Conservation (phyloP, 805 yeast species). For the Yueomyces sp. region DNA sequence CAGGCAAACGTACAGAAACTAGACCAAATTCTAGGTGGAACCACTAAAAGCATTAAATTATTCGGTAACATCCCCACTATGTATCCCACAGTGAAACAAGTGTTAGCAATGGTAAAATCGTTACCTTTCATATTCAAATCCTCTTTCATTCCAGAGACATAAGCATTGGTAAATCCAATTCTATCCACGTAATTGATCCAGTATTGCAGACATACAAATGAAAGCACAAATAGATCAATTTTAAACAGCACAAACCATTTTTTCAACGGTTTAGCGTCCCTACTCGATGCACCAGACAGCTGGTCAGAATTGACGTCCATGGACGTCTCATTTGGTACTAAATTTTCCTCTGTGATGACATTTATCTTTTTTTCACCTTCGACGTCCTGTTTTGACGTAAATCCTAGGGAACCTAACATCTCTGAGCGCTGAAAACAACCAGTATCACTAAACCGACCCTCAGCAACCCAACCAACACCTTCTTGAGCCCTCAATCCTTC, state of each 20-base stretch:
- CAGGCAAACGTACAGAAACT: slow-evolving; percentile 41
- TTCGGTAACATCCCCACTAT: slow-evolving; percentile 50
- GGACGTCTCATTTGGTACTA: too few relatives aligned
- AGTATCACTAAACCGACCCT: too few relatives aligned
- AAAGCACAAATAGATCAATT: slow-evolving; percentile 21
- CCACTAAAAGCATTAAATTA: slow-evolving; percentile 36
- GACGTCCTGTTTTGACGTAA: too few relatives aligned
- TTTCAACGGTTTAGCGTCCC: slow-evolving; percentile 1
- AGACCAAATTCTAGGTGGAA: slow-evolving; percentile 46
- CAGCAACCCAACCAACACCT: too few relatives aligned
- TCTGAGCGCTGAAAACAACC: too few relatives aligned
- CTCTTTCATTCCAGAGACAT: slow-evolving; percentile 56
- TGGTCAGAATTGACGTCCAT: too few relatives aligned
- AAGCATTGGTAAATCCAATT: slow-evolving; percentile 42
- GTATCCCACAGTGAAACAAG: slow-evolving; percentile 49
- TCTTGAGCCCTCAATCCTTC: too few relatives aligned
- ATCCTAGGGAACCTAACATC: too few relatives aligned
- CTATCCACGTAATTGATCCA: slow-evolving; percentile 45
- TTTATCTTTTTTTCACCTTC: too few relatives aligned
- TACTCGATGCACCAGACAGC: too few relatives aligned
- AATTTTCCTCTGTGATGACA: too few relatives aligned
- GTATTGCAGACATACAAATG: slow-evolving; percentile 24
- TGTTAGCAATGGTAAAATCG: slow-evolving; percentile 38
- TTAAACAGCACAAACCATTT: slow-evolving; percentile 13
- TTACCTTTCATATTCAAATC: slow-evolving; percentile 35